Evolutionary conservation across 495 filamentous ascomycete species (phyloP).

Genomic region (Parachaetomium inaequale): DNA sequence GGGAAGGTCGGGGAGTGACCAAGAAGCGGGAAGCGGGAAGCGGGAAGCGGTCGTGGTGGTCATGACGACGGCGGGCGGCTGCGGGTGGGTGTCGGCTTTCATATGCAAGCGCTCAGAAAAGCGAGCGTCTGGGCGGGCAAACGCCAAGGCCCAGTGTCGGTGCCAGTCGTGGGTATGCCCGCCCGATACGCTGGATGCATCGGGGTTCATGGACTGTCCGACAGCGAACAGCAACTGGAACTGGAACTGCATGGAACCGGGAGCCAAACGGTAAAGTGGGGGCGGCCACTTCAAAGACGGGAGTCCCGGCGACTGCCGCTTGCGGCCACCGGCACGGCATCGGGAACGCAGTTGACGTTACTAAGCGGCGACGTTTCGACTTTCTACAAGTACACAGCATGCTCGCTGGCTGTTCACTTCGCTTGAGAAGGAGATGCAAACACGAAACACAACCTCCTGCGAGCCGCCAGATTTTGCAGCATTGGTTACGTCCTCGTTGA

Average conservation of each 20-base stretch:
- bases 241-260: background rate
- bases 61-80: background rate
- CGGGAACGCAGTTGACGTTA: no score
- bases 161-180: background rate
- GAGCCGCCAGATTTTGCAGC: no score
- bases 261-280: background rate
- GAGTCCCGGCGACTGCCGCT: no score
- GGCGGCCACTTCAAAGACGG: no score
- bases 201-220: slow-evolving; percentile 12
- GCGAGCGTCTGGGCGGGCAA: background rate
- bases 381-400: no score
- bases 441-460: no score
- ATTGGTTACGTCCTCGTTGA: no score
- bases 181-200: background rate
- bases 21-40: background rate
- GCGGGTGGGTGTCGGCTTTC: slow-evolving; percentile 13
- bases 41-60: background rate
- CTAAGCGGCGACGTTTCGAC: no score
- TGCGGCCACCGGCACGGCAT: no score
- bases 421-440: no score
- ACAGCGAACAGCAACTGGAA: background rate
- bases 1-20: no score
- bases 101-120: slow-evolving; percentile 16
- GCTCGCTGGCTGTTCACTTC: no score
- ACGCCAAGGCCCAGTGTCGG: slow-evolving; percentile 7